phyloP scores from a whole-genome alignment of 2,329 filamentous ascomycete species.

The Colletotrichum nymphaeae region DNA sequence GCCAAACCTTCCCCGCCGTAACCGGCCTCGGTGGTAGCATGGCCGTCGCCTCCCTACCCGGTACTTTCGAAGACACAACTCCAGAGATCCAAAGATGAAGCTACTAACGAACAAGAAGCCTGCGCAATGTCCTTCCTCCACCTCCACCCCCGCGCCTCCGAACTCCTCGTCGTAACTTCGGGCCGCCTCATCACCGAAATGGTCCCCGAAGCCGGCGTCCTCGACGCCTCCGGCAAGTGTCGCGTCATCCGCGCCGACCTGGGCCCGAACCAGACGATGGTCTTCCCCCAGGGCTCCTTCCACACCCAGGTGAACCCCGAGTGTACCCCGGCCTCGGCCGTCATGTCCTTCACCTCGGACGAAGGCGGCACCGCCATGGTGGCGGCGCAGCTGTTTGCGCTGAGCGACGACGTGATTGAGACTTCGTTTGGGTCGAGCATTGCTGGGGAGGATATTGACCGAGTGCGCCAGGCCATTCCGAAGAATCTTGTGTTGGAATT shows the following conservation, averaged over 20 bases:
- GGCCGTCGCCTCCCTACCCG: background rate
- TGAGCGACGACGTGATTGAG: background rate
- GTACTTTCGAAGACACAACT: background rate
- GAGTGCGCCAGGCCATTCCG: background rate
- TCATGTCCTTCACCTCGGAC: background rate
- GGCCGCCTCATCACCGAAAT: conserved; percentile 55
- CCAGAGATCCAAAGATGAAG: too few relatives aligned
- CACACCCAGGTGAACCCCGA: background rate
- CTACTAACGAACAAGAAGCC: conserved; percentile 29
- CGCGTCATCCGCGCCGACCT: background rate
- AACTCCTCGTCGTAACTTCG: conserved; percentile 56
- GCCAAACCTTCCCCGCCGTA: background rate
- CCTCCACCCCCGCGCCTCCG: conserved; percentile 56
- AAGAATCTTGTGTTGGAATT: background rate
- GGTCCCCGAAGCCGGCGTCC: conserved; percentile 59
- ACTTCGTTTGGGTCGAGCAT: background rate
- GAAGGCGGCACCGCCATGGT: background rate
- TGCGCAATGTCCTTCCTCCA: conserved; percentile 68
- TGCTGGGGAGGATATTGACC: background rate
- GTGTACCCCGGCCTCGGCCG: background rate
- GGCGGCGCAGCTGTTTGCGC: background rate
- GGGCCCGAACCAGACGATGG: background rate
- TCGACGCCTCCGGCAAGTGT: conserved; percentile 37
- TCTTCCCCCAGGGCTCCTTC: background rate
- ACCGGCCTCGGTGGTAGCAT: background rate